Conservation (phyloP, 2,329 filamentous ascomycete species). For the Trichoderma gracile region DNA sequence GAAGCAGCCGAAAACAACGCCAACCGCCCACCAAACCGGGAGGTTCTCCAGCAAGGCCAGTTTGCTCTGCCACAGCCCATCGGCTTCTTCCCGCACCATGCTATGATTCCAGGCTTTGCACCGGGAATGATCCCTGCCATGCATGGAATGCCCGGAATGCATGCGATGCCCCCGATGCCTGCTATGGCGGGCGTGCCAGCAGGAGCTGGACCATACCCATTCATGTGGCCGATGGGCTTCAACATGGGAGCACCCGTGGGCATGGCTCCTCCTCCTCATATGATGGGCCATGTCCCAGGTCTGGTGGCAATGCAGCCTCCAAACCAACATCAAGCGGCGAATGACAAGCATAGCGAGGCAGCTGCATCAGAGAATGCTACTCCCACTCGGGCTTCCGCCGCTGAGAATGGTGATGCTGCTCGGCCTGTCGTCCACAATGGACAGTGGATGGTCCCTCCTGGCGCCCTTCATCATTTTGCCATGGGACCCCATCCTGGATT, state of each 20-base stretch:
- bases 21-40: slow-evolving; percentile 30
- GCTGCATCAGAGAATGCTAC: slow-evolving; percentile 38
- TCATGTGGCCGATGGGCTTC: slow-evolving; percentile 46
- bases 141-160: not conserved
- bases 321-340: slow-evolving; percentile 28
- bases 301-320: slow-evolving; percentile 27
- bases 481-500: slow-evolving; percentile 36
- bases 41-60: slow-evolving; percentile 22
- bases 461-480: slow-evolving; percentile 33
- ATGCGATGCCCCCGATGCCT: not conserved
- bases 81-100: slow-evolving; percentile 31
- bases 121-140: slow-evolving; percentile 38
- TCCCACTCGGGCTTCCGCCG: slow-evolving; percentile 41
- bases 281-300: slow-evolving; percentile 32
- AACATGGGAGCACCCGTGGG: slow-evolving; percentile 37
- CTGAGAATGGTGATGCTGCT: slow-evolving; percentile 49
- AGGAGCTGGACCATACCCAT: slow-evolving; percentile 38
- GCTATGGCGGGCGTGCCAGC: slow-evolving; percentile 25
- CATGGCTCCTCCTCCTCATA: slow-evolving; percentile 32
- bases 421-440: slow-evolving; percentile 50
- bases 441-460: slow-evolving; percentile 45
- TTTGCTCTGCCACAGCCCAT: slow-evolving; percentile 28
- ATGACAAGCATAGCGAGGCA: slow-evolving; percentile 37
- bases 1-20: slow-evolving; percentile 34
- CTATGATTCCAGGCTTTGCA: slow-evolving; percentile 38